These are phyloP conservation scores for Trichoderma hamatum DNA, from an alignment of 2,329 filamentous ascomycete genomes.

Conservation along the genomic window DNA sequence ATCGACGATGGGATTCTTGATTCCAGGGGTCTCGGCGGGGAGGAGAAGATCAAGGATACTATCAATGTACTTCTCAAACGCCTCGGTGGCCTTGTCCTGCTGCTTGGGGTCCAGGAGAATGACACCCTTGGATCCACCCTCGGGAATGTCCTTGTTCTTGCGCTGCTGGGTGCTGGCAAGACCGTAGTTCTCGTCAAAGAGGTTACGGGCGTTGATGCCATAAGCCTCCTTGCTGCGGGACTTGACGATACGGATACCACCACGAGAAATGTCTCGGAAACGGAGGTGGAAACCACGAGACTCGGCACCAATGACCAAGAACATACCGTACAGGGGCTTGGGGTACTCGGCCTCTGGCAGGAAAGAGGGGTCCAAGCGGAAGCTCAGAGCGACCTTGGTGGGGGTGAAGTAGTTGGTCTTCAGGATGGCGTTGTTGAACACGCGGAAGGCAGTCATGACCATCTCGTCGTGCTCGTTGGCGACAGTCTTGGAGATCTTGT, in stretches of 20 bases:
- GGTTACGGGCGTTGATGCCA: slow-evolving; percentile 89
- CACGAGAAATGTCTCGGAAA: slow-evolving; percentile 95
- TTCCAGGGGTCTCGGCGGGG: slow-evolving; percentile 86
- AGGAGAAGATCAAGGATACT: slow-evolving; percentile 94
- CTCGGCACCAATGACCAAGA: slow-evolving; percentile 95
- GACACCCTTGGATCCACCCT: slow-evolving; percentile 97
- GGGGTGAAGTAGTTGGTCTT: slow-evolving; percentile 99
- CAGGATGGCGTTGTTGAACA: slow-evolving; percentile 90
- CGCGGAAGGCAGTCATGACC: slow-evolving; percentile 95
- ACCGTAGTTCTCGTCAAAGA: slow-evolving; percentile 99
- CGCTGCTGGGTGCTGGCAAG: slow-evolving; percentile 97
- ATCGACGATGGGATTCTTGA: slow-evolving; percentile 98
- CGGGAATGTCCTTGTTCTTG: slow-evolving; percentile 99
- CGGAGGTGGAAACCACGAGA: slow-evolving; percentile 96
- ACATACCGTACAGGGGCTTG: slow-evolving; percentile 95
- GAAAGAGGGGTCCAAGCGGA: slow-evolving; percentile 88
- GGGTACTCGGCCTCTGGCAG: slow-evolving; percentile 91
- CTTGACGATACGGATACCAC: slow-evolving; percentile 98
- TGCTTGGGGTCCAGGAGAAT: slow-evolving; percentile 91
- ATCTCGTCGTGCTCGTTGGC: slow-evolving; percentile 95
- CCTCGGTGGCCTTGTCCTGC: slow-evolving; percentile 88
- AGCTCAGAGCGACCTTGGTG: slow-evolving; percentile 96
- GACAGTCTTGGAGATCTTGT: slow-evolving; percentile 77
- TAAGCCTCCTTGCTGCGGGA: slow-evolving; percentile 96
- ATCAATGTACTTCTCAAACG: slow-evolving; percentile 99